phyloP scores from a whole-genome alignment of 371 early-diverging fungal genomes.

The Actinomucor elegans region DNA sequence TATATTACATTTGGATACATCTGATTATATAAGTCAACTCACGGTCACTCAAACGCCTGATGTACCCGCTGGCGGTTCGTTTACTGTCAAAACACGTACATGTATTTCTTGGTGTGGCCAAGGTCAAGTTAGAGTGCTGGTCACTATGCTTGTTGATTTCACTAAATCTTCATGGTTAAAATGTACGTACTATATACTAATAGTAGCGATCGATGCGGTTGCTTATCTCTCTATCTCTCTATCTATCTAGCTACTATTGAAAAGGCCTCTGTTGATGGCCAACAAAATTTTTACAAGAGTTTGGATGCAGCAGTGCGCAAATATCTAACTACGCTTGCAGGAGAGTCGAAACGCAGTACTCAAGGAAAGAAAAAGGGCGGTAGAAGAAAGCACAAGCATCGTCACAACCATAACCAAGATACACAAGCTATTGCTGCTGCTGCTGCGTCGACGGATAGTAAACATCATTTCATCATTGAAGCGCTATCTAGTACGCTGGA shows the following conservation, averaged over 20 bases:
- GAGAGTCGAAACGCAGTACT: background rate
- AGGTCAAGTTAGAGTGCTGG: slow-evolving; percentile 60
- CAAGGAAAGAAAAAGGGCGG: slow-evolving; percentile 1
- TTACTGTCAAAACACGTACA: slow-evolving; percentile 71
- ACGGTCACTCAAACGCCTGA: slow-evolving; percentile 78
- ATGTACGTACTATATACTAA: too few relatives aligned
- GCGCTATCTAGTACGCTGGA: background rate
- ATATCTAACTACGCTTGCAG: slow-evolving; percentile 33
- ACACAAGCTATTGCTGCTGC: background rate
- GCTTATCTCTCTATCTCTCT: background rate
- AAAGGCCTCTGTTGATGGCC: slow-evolving; percentile 69
- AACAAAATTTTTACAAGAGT: slow-evolving; percentile 57
- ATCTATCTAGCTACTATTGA: slow-evolving; percentile 56
- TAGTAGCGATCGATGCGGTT: too few relatives aligned
- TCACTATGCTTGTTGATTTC: slow-evolving; percentile 73
- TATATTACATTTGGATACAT: slow-evolving; percentile 57
- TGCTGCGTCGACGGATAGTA: background rate
- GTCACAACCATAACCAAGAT: background rate
- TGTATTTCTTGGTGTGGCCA: slow-evolving; percentile 82
- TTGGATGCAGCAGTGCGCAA: slow-evolving; percentile 58
- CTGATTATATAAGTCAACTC: slow-evolving; percentile 58
- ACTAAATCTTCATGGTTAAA: slow-evolving; percentile 75
- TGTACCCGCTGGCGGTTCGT: slow-evolving; percentile 82
- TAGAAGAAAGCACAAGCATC: slow-evolving; percentile 12
- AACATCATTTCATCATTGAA: background rate